phyloP scores from a whole-genome alignment of 306 rosid species.

The Purshia tridentata region DNA sequence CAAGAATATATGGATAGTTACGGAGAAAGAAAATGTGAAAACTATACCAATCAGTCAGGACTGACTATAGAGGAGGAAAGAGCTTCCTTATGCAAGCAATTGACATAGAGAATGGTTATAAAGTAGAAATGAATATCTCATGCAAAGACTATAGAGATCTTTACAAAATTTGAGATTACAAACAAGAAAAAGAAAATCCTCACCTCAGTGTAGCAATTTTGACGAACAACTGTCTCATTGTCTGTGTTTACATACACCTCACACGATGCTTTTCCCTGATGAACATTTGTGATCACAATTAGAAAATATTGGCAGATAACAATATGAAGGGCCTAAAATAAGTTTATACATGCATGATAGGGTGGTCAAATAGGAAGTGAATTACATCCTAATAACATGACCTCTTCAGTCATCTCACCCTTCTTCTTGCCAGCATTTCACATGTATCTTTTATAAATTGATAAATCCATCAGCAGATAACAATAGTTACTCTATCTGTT shows the following conservation, averaged over 20 bases:
- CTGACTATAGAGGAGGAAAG: neutral
- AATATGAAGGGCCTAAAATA: too few species aligned
- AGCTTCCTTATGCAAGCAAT: neutral
- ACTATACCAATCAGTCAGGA: neutral
- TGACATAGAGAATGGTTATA: neutral
- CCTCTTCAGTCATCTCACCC: neutral
- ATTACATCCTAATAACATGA: neutral
- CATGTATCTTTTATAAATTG: neutral
- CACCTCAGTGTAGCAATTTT: slow-evolving; percentile 85
- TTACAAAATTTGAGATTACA: neutral
- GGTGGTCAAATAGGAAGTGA: neutral
- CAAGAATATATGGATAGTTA: too few species aligned
- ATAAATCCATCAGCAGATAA: neutral
- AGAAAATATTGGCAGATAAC: neutral
- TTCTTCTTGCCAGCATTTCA: slow-evolving; percentile 1
- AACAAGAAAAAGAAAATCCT: slow-evolving; percentile 16
- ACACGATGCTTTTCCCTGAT: slow-evolving; percentile 75
- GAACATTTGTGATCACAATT: slow-evolving; percentile 11
- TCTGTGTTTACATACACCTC: slow-evolving; percentile 55
- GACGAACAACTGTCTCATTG: slow-evolving; percentile 56
- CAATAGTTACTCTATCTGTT: neutral
- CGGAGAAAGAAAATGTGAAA: neutral
- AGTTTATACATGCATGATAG: neutral
- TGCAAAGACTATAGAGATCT: neutral
- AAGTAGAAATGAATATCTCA: slow-evolving; percentile 5